These are phyloP conservation scores for Nannochloropsis oceanica DNA, from an alignment of 108 stramenopile genomes.

Conservation along the genomic window DNA sequence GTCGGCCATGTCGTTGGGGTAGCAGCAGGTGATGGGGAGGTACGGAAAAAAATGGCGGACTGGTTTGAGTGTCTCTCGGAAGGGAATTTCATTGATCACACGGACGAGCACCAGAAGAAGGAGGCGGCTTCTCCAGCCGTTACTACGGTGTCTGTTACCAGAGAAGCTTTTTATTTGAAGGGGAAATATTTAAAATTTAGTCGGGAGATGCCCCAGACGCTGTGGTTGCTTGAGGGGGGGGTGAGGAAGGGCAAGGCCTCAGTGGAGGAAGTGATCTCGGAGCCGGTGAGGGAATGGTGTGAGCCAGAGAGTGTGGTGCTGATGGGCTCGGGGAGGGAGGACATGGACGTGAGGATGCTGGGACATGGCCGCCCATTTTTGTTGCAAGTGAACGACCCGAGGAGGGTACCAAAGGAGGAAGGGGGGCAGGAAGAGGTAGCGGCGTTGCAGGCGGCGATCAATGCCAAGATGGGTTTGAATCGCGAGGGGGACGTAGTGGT, in stretches of 20 bases:
- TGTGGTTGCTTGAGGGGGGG: slow-evolving; percentile 27
- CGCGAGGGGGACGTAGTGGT: not conserved
- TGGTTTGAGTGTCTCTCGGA: not conserved
- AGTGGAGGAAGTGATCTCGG: slow-evolving; percentile 27
- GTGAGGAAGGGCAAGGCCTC: not conserved
- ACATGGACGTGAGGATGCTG: slow-evolving; percentile 50
- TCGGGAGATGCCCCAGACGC: slow-evolving; percentile 36
- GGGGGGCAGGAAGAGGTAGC: not conserved
- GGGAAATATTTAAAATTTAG: slow-evolving; percentile 34
- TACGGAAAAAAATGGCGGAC: not conserved
- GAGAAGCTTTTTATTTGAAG: slow-evolving; percentile 15
- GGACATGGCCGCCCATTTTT: slow-evolving; percentile 39
- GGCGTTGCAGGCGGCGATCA: not conserved
- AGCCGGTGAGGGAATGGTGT: slow-evolving; percentile 6
- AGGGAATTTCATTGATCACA: not conserved
- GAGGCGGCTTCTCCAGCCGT: not conserved
- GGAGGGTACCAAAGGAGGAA: not conserved
- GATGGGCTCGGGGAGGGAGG: slow-evolving; percentile 41
- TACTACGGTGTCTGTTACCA: not conserved
- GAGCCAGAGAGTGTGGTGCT: slow-evolving; percentile 7
- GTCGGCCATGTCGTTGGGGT: not conserved
- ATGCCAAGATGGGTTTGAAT: not conserved
- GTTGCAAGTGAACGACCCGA: slow-evolving; percentile 24
- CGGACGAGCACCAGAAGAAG: not conserved
- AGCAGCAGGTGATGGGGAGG: not conserved